Conservation (phyloP, 805 yeast species). For the Sungouiozyma intestinalis region DNA sequence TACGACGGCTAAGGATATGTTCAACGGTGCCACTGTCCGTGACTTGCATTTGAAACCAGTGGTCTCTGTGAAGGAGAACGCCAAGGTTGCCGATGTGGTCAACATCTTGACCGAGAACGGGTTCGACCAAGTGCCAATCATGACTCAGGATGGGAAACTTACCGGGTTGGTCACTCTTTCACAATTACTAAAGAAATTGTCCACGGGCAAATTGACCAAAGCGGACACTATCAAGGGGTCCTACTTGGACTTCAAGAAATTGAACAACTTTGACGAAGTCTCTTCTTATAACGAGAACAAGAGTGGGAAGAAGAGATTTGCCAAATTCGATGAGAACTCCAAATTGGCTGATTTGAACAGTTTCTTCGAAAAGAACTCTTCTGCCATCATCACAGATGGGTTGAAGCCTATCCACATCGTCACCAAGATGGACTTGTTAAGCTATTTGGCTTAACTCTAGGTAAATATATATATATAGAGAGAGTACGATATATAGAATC, state of each 20-base stretch:
- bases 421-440: conserved; percentile 75
- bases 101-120: conserved; percentile 63
- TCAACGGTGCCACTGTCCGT: conserved; percentile 47
- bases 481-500: neutral
- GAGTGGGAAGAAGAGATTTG: conserved; percentile 56
- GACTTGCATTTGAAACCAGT: conserved; percentile 73
- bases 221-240: conserved; percentile 37
- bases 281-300: conserved; percentile 54
- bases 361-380: conserved; percentile 76
- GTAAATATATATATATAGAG: too few species aligned
- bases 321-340: conserved; percentile 54
- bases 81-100: conserved; percentile 54
- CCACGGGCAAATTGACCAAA: conserved; percentile 49
- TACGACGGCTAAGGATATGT: conserved; percentile 32
- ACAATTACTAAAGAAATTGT: conserved; percentile 53
- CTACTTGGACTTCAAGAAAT: conserved; percentile 64
- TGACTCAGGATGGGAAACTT: conserved; percentile 45
- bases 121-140: conserved; percentile 78
- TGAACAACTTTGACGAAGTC: conserved; percentile 48
- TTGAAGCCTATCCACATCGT: conserved; percentile 72
- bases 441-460: conserved; percentile 32
- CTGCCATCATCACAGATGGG: conserved; percentile 73
- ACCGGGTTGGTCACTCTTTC: conserved; percentile 72
- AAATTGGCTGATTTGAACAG: conserved; percentile 57
- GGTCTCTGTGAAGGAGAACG: conserved; percentile 54